phyloP scores from a whole-genome alignment of 1,284 basidiomycete species.

The Mycena citricolor region DNA sequence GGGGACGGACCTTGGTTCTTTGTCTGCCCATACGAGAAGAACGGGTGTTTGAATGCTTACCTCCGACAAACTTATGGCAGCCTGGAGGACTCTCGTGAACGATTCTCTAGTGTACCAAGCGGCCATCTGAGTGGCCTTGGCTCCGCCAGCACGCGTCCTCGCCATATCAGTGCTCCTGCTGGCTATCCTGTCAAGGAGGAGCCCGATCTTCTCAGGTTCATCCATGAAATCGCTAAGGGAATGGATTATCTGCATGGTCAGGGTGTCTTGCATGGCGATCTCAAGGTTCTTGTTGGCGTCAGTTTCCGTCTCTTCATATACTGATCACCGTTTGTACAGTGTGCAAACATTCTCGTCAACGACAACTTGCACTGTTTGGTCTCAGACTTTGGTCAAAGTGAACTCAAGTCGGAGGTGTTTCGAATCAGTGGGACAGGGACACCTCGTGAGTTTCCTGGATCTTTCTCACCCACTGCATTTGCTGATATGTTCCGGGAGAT shows the following conservation, averaged over 20 bases:
- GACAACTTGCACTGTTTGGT: conserved; percentile 66
- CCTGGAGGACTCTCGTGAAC: conserved; percentile 12
- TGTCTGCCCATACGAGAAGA: conserved; percentile 36
- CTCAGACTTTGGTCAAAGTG: conserved; percentile 77
- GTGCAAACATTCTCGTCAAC: conserved; percentile 73
- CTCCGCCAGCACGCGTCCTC: conserved; percentile 11
- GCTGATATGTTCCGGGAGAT: conserved; percentile 38
- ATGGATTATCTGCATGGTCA: conserved; percentile 73
- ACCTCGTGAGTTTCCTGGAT: conserved; percentile 13
- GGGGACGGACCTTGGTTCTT: conserved; percentile 67
- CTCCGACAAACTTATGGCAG: conserved; percentile 13
- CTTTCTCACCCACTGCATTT: conserved; percentile 29
- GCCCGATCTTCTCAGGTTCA: conserved; percentile 53
- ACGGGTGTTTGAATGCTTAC: conserved; percentile 20
- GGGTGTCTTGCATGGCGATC: conserved; percentile 70
- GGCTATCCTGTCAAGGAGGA: conserved; percentile 16
- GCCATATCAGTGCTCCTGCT: conserved; percentile 17
- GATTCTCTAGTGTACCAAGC: conserved; percentile 21
- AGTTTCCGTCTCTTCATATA: not conserved
- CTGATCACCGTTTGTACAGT: conserved; percentile 39
- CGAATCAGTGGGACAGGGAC: conserved; percentile 45
- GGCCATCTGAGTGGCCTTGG: conserved; percentile 6
- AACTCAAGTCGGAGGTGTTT: conserved; percentile 73
- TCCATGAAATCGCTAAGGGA: conserved; percentile 72
- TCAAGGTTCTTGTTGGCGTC: conserved; percentile 51